Evolutionary conservation across 306 rosid genomes (phyloP), one percentile per base, ranked within the genome.

Genomic region (Gillenia trifoliata): DNA sequence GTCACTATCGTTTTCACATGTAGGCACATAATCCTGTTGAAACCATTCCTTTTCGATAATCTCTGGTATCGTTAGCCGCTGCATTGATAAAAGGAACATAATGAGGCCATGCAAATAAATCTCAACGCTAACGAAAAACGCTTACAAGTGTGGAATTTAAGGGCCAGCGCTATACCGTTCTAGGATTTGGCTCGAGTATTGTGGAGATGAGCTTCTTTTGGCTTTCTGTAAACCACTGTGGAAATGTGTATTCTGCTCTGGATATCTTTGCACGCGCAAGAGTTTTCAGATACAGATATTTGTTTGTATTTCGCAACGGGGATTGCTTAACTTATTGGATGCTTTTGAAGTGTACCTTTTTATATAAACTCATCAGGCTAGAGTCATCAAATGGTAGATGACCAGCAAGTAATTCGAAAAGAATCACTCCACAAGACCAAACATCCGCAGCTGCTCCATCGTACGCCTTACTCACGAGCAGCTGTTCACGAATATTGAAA

Each of bases 361-460:
- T 81, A 68, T 92, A 92, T 50, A 92, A 83, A 33, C 45, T 75
- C 80, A 77, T 80, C 79, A 92, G 81, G 73, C 79, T 92, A 10
- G 68, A 81, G 78, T 92, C 97, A 1, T 89, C 86, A 81, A 92
- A 92, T 59, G 96, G 97, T 5, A 89, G 89, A 83, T 26, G 73
- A 30, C 97, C 97, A 13, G 96, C 84, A 45, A 92, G 89, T 70
- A 86, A 50, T 81, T 92, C 97, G 29, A 85, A 92, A 33, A 92
- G 97, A 63, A 92, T 82, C 60, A 89, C 97, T 23, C 97, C 97
- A 62, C 93, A 92, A 61, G 97, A 92, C 97, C 97, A 92, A 79
- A 92, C 82, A 86, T 92, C 97, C 25, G 90, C 96, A 40, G 89
- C 85, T 73, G 93, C 95, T 79, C 96, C 97, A 25, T 89, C 89